Evolutionary conservation across 176 grass and related monocot species (phyloP).

Genomic region (Pharus latifolius): DNA sequence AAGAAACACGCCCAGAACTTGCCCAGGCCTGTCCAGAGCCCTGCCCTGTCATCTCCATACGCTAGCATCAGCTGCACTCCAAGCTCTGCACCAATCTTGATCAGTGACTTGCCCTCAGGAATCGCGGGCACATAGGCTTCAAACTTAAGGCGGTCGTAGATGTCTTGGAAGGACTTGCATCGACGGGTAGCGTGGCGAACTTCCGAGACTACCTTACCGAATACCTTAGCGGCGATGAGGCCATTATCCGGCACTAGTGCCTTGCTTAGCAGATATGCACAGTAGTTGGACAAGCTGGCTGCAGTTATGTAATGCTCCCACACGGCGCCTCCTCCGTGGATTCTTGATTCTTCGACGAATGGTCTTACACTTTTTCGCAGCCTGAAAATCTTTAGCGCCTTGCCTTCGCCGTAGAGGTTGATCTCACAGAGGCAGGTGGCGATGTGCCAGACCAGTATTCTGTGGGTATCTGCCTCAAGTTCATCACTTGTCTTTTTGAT

Average conservation of each 20-base stretch:
- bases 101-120: too few species aligned
- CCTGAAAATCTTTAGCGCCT: accelerated
- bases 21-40: background rate
- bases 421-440: background rate
- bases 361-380: accelerated
- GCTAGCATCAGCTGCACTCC: background rate
- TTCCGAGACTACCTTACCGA: accelerated
- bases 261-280: background rate
- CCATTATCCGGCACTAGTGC: background rate
- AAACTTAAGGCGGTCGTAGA: background rate
- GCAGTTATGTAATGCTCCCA: background rate
- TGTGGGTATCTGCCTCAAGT: background rate
- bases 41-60: accelerated
- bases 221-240: background rate
- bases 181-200: background rate
- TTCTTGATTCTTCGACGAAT: background rate
- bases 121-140: too few species aligned
- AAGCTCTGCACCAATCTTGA: background rate
- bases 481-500: too few species aligned
- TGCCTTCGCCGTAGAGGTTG: background rate
- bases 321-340: background rate
- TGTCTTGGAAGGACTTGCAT: background rate
- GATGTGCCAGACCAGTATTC: constrained; percentile 11
- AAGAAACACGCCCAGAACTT: constrained; percentile 7
- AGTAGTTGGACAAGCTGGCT: background rate